Conservation (phyloP, 371 early-diverging fungal species). For the Gilbertella persicaria region DNA sequence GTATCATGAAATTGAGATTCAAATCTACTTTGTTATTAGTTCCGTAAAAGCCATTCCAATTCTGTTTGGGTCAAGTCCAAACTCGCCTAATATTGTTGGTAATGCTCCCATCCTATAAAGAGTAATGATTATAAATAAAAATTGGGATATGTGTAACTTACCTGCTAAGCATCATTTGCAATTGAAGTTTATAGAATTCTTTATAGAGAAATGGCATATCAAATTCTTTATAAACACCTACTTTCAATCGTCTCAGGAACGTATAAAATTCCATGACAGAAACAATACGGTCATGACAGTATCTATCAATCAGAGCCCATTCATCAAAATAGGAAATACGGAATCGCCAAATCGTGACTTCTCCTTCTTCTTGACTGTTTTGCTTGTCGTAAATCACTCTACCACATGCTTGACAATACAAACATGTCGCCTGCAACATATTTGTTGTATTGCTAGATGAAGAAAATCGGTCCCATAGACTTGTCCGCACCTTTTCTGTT, state of each 20-base stretch:
- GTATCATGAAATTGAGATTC: no score
- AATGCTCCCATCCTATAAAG: conserved; percentile 21
- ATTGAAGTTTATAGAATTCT: conserved; percentile 71
- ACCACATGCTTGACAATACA: conserved; percentile 45
- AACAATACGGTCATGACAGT: conserved; percentile 80
- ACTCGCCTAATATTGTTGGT: conserved; percentile 1
- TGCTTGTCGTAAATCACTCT: no score
- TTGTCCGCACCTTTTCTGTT: conserved; percentile 1
- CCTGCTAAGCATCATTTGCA: conserved; percentile 74
- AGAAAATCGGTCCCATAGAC: conserved; percentile 27
- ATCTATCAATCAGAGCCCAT: conserved; percentile 78
- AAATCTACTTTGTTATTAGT: no score
- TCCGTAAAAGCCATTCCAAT: conserved; percentile 1
- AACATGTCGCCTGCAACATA: background rate
- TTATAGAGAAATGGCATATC: conserved; percentile 64
- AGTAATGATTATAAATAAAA: background rate
- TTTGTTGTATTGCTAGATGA: conserved; percentile 17
- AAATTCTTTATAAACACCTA: conserved; percentile 71
- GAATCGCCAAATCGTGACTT: conserved; percentile 56
- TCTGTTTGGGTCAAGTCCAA: conserved; percentile 10
- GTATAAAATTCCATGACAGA: conserved; percentile 85
- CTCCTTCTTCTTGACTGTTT: conserved; percentile 3
- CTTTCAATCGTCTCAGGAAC: conserved; percentile 79
- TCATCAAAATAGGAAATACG: conserved; percentile 68
- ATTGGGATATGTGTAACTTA: background rate